Evolutionary conservation across 1,284 basidiomycete genomes (phyloP).

Genomic region (Marasmius sp.): DNA sequence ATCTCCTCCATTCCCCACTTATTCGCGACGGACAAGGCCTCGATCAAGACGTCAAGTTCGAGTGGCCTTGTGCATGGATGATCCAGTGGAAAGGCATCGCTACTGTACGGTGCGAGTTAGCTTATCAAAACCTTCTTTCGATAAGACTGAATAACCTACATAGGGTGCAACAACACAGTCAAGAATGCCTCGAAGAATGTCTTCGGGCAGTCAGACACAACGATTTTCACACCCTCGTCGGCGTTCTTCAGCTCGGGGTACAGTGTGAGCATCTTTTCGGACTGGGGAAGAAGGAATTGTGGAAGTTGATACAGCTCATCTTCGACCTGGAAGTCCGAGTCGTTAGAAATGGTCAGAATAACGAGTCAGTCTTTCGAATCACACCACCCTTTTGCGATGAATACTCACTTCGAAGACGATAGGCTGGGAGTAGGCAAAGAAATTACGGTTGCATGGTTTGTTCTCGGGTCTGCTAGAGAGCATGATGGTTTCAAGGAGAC

Average conservation of each 20-base stretch:
- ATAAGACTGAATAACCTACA: not conserved
- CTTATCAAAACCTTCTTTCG: not conserved
- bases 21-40: not conserved
- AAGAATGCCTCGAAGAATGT: not conserved
- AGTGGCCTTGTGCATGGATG: not conserved
- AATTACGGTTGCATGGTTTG: not conserved
- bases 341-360: not conserved
- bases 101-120: not conserved
- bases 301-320: constrained; percentile 1
- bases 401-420: not conserved
- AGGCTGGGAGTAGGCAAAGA: not conserved
- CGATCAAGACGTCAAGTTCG: not conserved
- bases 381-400: not conserved
- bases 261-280: not conserved
- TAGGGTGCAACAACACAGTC: not conserved
- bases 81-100: not conserved
- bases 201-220: not conserved
- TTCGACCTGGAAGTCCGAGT: not conserved
- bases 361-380: not conserved
- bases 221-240: not conserved
- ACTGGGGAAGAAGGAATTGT: not conserved
- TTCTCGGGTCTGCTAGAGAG: not conserved
- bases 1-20: not conserved
- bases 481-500: too few relatives aligned
- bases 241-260: not conserved